phyloP scores from a whole-genome alignment of 2,329 filamentous ascomycete genomes.

The Cytospora piceae region DNA sequence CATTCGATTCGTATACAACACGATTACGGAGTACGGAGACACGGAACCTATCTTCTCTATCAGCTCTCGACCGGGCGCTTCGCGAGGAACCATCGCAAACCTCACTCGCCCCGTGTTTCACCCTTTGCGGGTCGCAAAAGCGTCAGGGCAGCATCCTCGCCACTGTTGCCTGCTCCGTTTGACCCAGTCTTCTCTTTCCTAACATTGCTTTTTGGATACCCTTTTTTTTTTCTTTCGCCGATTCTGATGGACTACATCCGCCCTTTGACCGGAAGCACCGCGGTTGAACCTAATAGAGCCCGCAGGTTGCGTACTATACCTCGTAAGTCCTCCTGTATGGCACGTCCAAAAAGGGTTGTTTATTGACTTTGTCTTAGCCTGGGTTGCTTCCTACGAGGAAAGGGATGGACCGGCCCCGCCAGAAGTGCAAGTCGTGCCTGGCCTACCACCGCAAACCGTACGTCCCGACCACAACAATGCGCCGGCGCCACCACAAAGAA shows the following conservation, averaged over 20 bases:
- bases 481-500: conserved; percentile 45
- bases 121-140: conserved; percentile 19
- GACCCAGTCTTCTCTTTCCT: conserved; percentile 1
- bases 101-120: conserved; percentile 25
- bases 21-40: background rate
- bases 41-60: background rate
- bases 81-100: conserved; percentile 15
- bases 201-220: conserved; percentile 1
- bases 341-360: background rate
- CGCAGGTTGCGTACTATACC: conserved; percentile 40
- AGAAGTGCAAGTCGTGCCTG: conserved; percentile 45
- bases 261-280: conserved; percentile 27
- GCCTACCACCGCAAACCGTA: conserved; percentile 44
- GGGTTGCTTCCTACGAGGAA: conserved; percentile 54
- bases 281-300: conserved; percentile 28
- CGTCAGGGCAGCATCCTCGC: background rate
- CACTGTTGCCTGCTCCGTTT: conserved; percentile 4
- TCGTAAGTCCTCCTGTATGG: conserved; percentile 33
- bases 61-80: conserved; percentile 1
- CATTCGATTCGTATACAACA: background rate
- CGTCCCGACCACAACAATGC: conserved; percentile 48
- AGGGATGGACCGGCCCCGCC: conserved; percentile 42
- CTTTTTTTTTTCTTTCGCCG: conserved; percentile 7
- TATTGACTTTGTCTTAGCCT: conserved; percentile 43
- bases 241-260: conserved; percentile 24